Base-by-base conservation (phyloP, 441 rosid genomes). In the Aleurites moluccanus region DNA sequence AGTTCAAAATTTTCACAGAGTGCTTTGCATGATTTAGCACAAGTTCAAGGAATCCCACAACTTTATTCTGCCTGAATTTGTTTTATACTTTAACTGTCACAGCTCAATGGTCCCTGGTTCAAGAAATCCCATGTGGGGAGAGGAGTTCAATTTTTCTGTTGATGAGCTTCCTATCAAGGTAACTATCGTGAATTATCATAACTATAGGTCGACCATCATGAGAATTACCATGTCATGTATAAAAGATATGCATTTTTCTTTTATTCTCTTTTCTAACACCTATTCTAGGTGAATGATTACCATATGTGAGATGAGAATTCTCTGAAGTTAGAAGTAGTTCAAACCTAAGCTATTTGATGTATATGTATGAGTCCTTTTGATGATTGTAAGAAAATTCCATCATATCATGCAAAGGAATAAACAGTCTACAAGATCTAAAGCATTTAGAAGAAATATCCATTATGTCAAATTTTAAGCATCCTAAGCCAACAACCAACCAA, bases 81-180 rank as follows among this genome's bases (percentile, higher is more conserved):
- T 68, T 73, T 55, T 74, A 25, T 67, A 35, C 81, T 10, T 78
- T 64, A 64, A 61, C 72, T 77, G 73, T 74, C 70, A 77, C 87
- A 96, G 97, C 83, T 96, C 98, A 57, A 96, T 96, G 99, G 89
- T 96, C 78, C 98, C 97, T 78, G 97, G 98, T 81, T 93, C 99
- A 74, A 89, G 99, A 87, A 90, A 96, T 87, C 99, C 99, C 57
- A 86, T 96, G 98, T 96, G 98, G 99, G 98, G 98, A 73, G 99
- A 96, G 84, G 97, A 96, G 88, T 93, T 96, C 81, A 89, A 93
- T 81, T 93, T 96, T 80, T 87, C 93, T 64, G 91, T 85, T 59
- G 97, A 93, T 67, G 90, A 92, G 86, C 97, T 96, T 80, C 98
- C 98, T 83, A 92, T 81, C 65, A 84, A 93, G 98, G 99, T 93